Percentiles rank a stretch among this genome's conserved stretches.
Conservation (phyloP, 805 yeast species). For the Wickerhamomyces canadensis region DNA sequence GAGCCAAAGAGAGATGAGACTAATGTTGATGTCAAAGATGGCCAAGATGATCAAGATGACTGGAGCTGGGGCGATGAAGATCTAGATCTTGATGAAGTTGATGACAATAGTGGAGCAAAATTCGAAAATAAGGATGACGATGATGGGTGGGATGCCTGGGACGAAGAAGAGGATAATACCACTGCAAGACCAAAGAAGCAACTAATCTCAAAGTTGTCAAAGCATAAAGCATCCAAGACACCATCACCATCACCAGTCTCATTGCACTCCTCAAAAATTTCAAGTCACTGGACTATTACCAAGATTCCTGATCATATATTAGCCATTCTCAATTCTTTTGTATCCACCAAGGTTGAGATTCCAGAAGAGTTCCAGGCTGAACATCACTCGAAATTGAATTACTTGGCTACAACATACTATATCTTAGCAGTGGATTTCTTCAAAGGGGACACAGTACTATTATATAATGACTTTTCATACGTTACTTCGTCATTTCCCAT, state of each 20-base stretch:
- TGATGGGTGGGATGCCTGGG: background rate
- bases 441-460: conserved; percentile 4
- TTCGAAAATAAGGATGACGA: background rate
- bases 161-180: background rate
- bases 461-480: conserved; percentile 18
- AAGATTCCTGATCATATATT: conserved; percentile 10
- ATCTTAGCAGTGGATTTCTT: conserved; percentile 15
- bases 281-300: conserved; percentile 2
- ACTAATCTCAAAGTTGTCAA: conserved; percentile 17
- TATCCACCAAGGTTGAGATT: conserved; percentile 5
- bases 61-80: conserved; percentile 16
- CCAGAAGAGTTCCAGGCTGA: conserved; percentile 10
- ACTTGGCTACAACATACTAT: conserved; percentile 13
- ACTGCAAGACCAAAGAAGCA: conserved; percentile 8
- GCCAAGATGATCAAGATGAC: conserved; percentile 4
- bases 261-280: background rate
- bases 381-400: conserved; percentile 12
- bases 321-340: conserved; percentile 13
- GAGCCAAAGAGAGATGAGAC: background rate
- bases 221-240: conserved; percentile 10
- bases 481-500: conserved; percentile 3
- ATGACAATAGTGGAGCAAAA: conserved; percentile 4
- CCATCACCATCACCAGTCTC: conserved; percentile 2
- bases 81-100: conserved; percentile 20
- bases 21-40: background rate